Evolutionary conservation across 2,329 filamentous ascomycete species (phyloP).

Genomic region (Neonectria ditissima): DNA sequence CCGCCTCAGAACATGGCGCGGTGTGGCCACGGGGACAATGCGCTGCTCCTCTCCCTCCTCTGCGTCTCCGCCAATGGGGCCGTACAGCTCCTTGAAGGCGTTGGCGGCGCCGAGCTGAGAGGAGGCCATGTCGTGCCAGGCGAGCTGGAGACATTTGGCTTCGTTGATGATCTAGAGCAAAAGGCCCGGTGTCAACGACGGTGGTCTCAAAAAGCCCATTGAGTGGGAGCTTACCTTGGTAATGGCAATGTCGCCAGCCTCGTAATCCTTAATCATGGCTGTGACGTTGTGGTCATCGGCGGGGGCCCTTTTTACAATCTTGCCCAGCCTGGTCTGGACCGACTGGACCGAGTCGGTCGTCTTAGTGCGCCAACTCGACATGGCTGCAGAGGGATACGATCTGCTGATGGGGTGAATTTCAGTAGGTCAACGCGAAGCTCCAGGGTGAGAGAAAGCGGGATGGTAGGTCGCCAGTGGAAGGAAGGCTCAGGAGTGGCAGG

Average conservation of each 20-base stretch:
- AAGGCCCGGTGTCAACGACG: neutral
- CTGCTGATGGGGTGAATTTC: neutral
- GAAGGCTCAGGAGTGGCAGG: neutral
- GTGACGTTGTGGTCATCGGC: conserved; percentile 24
- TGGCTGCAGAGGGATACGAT: neutral
- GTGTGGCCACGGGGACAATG: conserved; percentile 1
- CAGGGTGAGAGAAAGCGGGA: neutral
- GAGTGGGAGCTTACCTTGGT: conserved; percentile 14
- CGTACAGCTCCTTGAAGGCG: conserved; percentile 26
- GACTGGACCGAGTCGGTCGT: conserved; percentile 26
- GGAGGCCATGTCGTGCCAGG: conserved; percentile 27
- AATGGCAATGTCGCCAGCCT: conserved; percentile 25
- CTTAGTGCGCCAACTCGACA: conserved; percentile 21
- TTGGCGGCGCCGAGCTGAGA: conserved; percentile 21
- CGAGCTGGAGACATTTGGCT: conserved; percentile 20
- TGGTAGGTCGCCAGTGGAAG: neutral
- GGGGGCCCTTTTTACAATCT: conserved; percentile 18
- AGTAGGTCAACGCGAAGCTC: neutral
- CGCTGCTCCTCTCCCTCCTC: conserved; percentile 21
- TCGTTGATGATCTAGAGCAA: conserved; percentile 25
- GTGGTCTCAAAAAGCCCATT: neutral
- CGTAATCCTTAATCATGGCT: conserved; percentile 23
- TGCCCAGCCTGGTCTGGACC: conserved; percentile 25
- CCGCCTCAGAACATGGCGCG: conserved; percentile 9
- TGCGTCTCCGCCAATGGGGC: conserved; percentile 11